Base-by-base conservation (phyloP, 2,329 filamentous ascomycete genomes). In the Fusarium marasasianum region DNA sequence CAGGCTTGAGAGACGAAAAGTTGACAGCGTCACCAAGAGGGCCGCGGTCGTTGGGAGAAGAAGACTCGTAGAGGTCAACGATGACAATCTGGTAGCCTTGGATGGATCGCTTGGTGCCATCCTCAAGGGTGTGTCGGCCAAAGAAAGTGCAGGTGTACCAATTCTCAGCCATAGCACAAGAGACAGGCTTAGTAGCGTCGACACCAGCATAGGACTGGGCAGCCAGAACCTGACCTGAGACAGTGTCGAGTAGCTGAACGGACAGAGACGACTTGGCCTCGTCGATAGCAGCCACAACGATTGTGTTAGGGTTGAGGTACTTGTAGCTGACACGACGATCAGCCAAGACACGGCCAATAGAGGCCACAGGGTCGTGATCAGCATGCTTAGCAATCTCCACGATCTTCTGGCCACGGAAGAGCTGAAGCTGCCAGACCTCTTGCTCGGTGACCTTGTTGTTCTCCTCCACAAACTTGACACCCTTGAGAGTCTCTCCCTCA, bases 281-380 rank as follows among this genome's bases (percentile, higher is more conserved):
- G 40, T 92, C 87, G 6, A 91, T 84, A 3, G 93, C 87, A 4
- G 93, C 93, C 51, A 98, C 87, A 2, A 98, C 88, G 6, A 95
- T 87, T 12, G 94, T 89, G 82, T 97, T 98, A 1, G 94, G 91
- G 84, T 97, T 98, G 45, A 99, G 85, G 81, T 98, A 98, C 84
- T 99, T 99, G 90, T 99, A 99, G 72, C 96, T 89, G 54, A 99
- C 96, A n/a, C 91, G 92, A 48, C 96, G 91, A 79, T 99, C 93
- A 33, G 95, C 95, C 29, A 99, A 89, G 4, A 98, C 96, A 67
- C 94, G 94, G 15, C 96, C 96, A 76, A 99, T 98, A 2, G 96
- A 98, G 7, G 96, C 96, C 54, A 98, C 91, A 1, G 94, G 94
- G 77, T 99, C 95, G 73, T 96, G 92, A 6, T 88, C 80, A 15